Evolutionary conservation across 768 basidiomycete genomes (phyloP), one percentile per base, ranked within the genome.

Genomic region (Tulasnella sp.): DNA sequence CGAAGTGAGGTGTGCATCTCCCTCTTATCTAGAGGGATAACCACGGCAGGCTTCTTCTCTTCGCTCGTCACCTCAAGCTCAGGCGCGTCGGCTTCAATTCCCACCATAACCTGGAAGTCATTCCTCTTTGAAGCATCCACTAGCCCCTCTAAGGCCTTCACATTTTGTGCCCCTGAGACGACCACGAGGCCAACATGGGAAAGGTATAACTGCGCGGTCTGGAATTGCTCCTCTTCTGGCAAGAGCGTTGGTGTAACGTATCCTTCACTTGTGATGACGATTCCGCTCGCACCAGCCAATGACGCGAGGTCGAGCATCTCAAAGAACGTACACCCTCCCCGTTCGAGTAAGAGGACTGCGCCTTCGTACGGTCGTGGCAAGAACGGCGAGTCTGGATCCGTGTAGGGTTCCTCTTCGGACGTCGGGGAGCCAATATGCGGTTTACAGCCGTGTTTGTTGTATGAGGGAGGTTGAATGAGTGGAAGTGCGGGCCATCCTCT

Each of bases 91-190:
- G 75, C 71, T n/a, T 73, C 68, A 42, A 72, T 73, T 3, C 78
- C 69, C 24, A 91, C 65, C 22, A 87, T 74, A 7, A 88, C 74
- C 10, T 87, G 68, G 5, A 77, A 81, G 17, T 78, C 76, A 30
- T 83, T 76, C 45, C 15, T 38, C 34, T 43, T 45, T 42, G 41
- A 12, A 41, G 24, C 41, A 55, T 75, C 73, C 46, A 90, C 67
- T 25, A 62, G 52, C 21, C 82, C 76, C 4, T 81, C 84, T 24
- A 78, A 76, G 10, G 68, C 76, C n/a, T 68, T 69, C 27, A 86
- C 64, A 59, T 89, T 86, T 7, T 78, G 75, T 1, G 60, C 41
- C 10, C 53, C 53, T 45, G 34, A 19, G 21, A 55, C 38, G 41
- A 55, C 30, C 34, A 55, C 25, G 17, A 55, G 38, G n/a, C 31